Evolutionary conservation across 257 asterid genomes (phyloP).

Genomic region (Solanum virginianum): DNA sequence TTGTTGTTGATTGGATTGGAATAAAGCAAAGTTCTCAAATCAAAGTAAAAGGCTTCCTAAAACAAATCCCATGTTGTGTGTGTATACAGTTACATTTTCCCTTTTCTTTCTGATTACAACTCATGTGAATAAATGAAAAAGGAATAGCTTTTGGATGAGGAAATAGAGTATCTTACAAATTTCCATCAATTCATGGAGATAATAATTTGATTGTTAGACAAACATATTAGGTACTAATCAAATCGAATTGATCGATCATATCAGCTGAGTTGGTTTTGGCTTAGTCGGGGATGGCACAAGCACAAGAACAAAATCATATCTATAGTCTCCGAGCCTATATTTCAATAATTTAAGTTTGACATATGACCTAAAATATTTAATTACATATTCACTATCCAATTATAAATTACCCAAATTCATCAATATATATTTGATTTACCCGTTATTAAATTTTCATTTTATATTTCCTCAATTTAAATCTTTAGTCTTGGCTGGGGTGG

Average conservation of each 20-base stretch:
- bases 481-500: too few relatives aligned
- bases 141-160: background rate
- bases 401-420: too few relatives aligned
- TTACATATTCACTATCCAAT: too few relatives aligned
- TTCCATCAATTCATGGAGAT: background rate
- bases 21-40: constrained; percentile 11
- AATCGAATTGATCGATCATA: background rate
- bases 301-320: background rate
- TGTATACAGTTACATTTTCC: background rate
- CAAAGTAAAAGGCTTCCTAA: background rate
- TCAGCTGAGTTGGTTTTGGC: background rate
- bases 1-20: constrained; percentile 11
- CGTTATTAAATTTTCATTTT: too few relatives aligned
- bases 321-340: background rate
- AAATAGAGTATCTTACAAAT: background rate
- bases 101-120: background rate
- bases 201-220: background rate
- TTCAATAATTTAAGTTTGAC: too few relatives aligned
- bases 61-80: background rate
- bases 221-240: background rate
- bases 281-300: background rate
- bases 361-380: too few relatives aligned
- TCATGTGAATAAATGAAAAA: background rate
- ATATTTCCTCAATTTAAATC: too few relatives aligned
- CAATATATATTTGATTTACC: too few relatives aligned